Conservation (phyloP, 2,329 filamentous ascomycete genomes). For the Cercospora citrullina region DNA sequence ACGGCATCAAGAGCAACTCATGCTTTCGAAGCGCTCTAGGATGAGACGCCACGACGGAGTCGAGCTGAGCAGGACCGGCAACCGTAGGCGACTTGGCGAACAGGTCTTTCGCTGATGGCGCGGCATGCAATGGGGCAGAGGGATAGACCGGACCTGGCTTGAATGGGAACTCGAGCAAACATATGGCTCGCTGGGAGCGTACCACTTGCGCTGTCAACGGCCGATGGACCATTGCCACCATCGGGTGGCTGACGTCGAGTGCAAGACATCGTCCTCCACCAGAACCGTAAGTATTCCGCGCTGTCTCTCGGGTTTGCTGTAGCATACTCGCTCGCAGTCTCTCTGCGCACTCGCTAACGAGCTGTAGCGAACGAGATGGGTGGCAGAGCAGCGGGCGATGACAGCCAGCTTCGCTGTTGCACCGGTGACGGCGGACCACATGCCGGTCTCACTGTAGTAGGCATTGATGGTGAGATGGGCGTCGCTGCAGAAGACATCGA, state of each 20-base stretch:
- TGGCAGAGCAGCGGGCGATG: slow-evolving; percentile 10
- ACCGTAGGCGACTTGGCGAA: background rate
- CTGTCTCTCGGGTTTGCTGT: background rate
- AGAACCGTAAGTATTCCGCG: slow-evolving; percentile 17
- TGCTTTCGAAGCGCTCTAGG: slow-evolving; percentile 9
- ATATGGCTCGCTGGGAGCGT: background rate
- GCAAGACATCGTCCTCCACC: background rate
- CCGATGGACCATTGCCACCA: slow-evolving; percentile 20
- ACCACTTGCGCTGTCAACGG: background rate
- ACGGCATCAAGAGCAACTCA: slow-evolving; percentile 9
- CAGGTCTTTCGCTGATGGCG: background rate
- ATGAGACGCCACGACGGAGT: slow-evolving; percentile 5
- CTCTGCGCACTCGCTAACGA: slow-evolving; percentile 24
- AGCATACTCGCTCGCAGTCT: slow-evolving; percentile 17
- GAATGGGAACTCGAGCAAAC: background rate
- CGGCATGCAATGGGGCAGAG: background rate
- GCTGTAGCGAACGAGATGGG: slow-evolving; percentile 18
- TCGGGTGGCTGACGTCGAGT: background rate
- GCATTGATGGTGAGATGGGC: slow-evolving; percentile 14
- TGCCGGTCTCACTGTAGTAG: slow-evolving; percentile 18
- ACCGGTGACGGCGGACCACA: slow-evolving; percentile 16
- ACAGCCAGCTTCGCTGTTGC: slow-evolving; percentile 17
- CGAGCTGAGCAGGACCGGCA: background rate
- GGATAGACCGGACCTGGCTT: background rate
- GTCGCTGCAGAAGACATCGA: slow-evolving; percentile 20